A percentile compares a stretch with the other conserved stretches of the same genome.
Conservation (phyloP, 495 filamentous ascomycete species). For the Acidomyces sp. region DNA sequence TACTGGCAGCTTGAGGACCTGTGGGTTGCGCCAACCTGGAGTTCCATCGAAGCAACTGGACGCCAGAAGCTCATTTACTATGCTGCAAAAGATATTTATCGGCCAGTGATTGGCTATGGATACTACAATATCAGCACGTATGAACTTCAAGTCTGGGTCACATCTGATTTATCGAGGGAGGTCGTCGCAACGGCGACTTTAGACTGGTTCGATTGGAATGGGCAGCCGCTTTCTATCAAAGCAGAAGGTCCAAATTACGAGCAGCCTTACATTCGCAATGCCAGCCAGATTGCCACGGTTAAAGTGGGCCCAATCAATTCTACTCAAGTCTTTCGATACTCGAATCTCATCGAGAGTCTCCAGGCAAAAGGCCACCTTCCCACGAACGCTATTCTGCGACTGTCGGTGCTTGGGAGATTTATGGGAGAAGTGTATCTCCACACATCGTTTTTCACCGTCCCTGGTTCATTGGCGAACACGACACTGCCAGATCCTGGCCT, state of each 20-base stretch:
- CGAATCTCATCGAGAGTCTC: too few relatives aligned
- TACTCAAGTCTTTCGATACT: too few relatives aligned
- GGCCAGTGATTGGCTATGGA: slow-evolving; percentile 46
- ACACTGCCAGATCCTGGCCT: slow-evolving; percentile 39
- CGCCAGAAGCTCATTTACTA: slow-evolving; percentile 57
- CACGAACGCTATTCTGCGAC: slow-evolving; percentile 39
- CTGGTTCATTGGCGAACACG: slow-evolving; percentile 38
- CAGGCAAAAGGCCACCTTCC: slow-evolving; percentile 28
- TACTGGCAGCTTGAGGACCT: slow-evolving; percentile 64
- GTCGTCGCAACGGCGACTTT: slow-evolving; percentile 17
- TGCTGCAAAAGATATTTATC: slow-evolving; percentile 46
- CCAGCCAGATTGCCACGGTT: slow-evolving; percentile 21
- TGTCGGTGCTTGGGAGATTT: too few relatives aligned
- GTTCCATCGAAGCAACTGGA: slow-evolving; percentile 49
- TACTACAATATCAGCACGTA: slow-evolving; percentile 46
- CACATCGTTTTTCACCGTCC: too few relatives aligned
- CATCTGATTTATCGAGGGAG: slow-evolving; percentile 39
- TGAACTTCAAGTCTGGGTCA: slow-evolving; percentile 48
- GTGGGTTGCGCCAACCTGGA: slow-evolving; percentile 58
- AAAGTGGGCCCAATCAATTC: slow-evolving; percentile 48
- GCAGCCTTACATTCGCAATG: too few relatives aligned
- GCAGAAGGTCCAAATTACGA: too few relatives aligned
- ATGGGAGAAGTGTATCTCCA: too few relatives aligned
- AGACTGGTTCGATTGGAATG: slow-evolving; percentile 26
- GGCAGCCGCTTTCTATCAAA: slow-evolving; percentile 19